phyloP scores from a whole-genome alignment of 495 filamentous ascomycete genomes.

The Penicillium soppii region DNA sequence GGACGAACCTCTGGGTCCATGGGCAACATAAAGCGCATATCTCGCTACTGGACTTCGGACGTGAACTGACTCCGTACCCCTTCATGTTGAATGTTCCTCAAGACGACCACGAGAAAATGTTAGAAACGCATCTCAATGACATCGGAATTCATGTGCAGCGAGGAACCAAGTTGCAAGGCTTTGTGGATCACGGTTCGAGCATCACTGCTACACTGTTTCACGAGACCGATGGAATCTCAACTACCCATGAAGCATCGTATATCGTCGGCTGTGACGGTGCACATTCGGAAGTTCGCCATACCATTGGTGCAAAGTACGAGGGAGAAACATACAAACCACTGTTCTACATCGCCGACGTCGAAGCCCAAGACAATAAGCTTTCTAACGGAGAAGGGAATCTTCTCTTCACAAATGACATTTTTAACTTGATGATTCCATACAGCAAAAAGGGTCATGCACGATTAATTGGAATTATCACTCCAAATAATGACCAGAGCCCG shows the following conservation, averaged over 20 bases:
- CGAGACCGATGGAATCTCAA: constrained; percentile 13
- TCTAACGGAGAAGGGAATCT: constrained; percentile 38
- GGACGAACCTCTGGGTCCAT: constrained; percentile 37
- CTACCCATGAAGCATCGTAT: constrained; percentile 25
- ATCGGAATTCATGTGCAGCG: constrained; percentile 34
- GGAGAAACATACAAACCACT: constrained; percentile 32
- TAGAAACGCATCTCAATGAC: constrained; percentile 32
- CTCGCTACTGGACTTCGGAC: constrained; percentile 24
- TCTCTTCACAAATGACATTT: constrained; percentile 23
- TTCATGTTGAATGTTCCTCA: constrained; percentile 31
- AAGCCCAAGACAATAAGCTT: constrained; percentile 23
- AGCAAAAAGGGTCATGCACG: constrained; percentile 20
- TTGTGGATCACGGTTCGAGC: constrained; percentile 20
- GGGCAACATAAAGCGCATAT: constrained; percentile 23
- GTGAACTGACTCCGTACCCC: constrained; percentile 34
- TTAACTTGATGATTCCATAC: constrained; percentile 31
- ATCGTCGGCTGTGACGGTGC: constrained; percentile 40
- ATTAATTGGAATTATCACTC: constrained; percentile 20
- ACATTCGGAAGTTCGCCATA: constrained; percentile 32
- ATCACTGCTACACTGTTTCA: constrained; percentile 27
- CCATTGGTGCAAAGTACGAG: constrained; percentile 25
- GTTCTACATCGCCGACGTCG: constrained; percentile 38
- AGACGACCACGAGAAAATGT: constrained; percentile 36
- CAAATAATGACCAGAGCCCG: background rate
- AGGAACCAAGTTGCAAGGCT: constrained; percentile 23